Evolutionary conservation across 495 filamentous ascomycete species (phyloP).

Genomic region (Neurospora africana): DNA sequence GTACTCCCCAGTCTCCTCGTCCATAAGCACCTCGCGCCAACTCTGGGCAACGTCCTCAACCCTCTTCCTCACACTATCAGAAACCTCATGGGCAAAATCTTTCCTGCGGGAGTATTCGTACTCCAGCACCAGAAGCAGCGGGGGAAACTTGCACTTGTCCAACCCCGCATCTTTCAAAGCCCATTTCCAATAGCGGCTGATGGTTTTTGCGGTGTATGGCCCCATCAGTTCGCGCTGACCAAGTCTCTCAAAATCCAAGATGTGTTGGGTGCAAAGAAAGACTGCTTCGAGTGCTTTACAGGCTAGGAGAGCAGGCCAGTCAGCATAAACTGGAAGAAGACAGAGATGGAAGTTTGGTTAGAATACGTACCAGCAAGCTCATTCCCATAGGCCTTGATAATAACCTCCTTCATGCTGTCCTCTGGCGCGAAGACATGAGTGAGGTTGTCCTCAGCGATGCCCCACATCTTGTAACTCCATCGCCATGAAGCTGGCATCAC

Average conservation of each 20-base stretch:
- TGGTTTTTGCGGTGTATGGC: conserved; percentile 9
- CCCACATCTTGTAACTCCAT: conserved; percentile 22
- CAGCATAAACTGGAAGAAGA: not conserved
- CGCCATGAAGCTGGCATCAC: conserved; percentile 23
- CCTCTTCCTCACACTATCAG: conserved; percentile 7
- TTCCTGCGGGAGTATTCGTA: conserved; percentile 7
- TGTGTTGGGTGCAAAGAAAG: conserved; percentile 19
- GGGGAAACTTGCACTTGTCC: conserved; percentile 1
- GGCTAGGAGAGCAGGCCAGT: conserved; percentile 7
- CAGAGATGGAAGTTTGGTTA: not conserved
- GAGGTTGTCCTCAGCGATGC: conserved; percentile 14
- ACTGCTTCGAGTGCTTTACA: conserved; percentile 20
- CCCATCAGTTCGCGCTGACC: conserved; percentile 10
- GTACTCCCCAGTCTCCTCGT: not conserved
- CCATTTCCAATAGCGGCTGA: conserved; percentile 19
- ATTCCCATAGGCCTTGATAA: conserved; percentile 15
- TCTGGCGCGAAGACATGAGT: conserved; percentile 16
- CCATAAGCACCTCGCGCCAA: conserved; percentile 12
- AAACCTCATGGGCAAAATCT: conserved; percentile 8
- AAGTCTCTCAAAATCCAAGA: conserved; percentile 20
- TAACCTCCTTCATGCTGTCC: conserved; percentile 15
- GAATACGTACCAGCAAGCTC: conserved; percentile 16
- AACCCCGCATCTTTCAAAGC: conserved; percentile 15
- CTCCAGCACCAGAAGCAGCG: conserved; percentile 9
- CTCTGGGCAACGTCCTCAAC: conserved; percentile 8